These are phyloP conservation scores for Cercospora sp. DNA, from an alignment of 2,329 filamentous ascomycete genomes.

Conservation along the genomic window DNA sequence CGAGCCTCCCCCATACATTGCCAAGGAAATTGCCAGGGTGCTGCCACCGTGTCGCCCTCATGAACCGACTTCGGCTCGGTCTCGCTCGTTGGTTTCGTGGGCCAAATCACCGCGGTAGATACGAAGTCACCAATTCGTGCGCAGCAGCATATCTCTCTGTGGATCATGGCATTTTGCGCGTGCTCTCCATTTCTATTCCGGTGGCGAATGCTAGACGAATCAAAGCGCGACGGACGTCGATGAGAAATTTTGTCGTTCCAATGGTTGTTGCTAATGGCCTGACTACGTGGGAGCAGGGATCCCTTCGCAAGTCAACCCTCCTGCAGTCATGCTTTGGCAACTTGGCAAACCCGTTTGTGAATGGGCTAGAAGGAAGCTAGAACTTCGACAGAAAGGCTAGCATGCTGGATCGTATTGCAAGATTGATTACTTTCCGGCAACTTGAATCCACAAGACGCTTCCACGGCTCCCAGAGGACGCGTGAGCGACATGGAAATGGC, in stretches of 20 bases:
- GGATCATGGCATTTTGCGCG: not conserved
- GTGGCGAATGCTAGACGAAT: not conserved
- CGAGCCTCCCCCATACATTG: slow-evolving; percentile 2
- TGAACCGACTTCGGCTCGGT: slow-evolving; percentile 3
- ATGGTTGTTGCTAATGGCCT: not conserved
- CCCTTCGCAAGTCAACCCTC: not conserved
- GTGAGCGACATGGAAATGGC: not conserved
- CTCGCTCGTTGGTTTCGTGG: not conserved
- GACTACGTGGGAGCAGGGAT: not conserved
- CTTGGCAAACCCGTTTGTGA: not conserved
- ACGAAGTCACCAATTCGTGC: not conserved
- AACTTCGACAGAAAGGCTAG: slow-evolving; percentile 6
- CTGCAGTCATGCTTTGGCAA: not conserved
- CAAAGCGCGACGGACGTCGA: not conserved
- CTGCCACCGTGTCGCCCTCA: not conserved
- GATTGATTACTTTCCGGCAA: not conserved
- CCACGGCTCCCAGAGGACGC: not conserved
- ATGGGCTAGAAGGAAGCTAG: slow-evolving; percentile 10
- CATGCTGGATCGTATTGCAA: not conserved
- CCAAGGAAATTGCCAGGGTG: slow-evolving; percentile 8
- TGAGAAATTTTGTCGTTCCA: not conserved
- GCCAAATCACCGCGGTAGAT: slow-evolving; percentile 10
- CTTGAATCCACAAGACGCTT: not conserved
- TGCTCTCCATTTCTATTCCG: not conserved
- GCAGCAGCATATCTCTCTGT: not conserved